Percentiles rank a stretch among this genome's conserved stretches.
phyloP scores from a whole-genome alignment of 352 stramenopile species.

The Phytophthora megakarya region DNA sequence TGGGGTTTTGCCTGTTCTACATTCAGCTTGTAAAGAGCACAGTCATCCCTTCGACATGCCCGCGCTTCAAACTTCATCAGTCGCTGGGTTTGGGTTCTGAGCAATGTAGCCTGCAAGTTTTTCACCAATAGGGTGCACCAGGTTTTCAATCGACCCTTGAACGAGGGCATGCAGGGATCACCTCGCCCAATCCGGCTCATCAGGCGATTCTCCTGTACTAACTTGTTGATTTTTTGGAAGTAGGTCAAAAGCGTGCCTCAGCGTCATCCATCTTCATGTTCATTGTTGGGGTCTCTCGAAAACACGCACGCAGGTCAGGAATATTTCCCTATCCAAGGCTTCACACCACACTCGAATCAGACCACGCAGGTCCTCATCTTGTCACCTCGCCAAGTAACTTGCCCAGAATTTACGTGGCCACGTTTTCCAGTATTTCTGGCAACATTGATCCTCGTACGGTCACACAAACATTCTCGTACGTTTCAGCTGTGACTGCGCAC shows the following conservation, averaged over 20 bases:
- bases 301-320: slow-evolving; percentile 20
- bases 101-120: slow-evolving; percentile 19
- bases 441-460: slow-evolving; percentile 13
- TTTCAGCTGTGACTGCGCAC: slow-evolving; percentile 16
- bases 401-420: slow-evolving; percentile 7
- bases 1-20: slow-evolving; percentile 9
- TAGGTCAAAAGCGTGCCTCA: slow-evolving; percentile 15
- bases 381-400: slow-evolving; percentile 5
- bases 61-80: slow-evolving; percentile 17
- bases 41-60: slow-evolving; percentile 8
- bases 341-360: slow-evolving; percentile 7
- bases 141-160: slow-evolving; percentile 13
- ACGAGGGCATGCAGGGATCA: background rate
- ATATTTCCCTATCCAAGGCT: slow-evolving; percentile 16
- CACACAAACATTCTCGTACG: slow-evolving; percentile 7
- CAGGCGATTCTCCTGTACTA: slow-evolving; percentile 9
- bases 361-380: slow-evolving; percentile 9
- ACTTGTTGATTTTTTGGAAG: slow-evolving; percentile 15
- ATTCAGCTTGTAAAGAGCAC: slow-evolving; percentile 18
- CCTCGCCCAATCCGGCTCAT: slow-evolving; percentile 4
- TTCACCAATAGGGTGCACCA: slow-evolving; percentile 15
- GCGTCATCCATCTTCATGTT: slow-evolving; percentile 14
- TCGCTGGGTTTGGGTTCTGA: slow-evolving; percentile 18
- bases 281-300: slow-evolving; percentile 18
- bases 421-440: slow-evolving; percentile 9